Conservation (phyloP, 768 basidiomycete genomes). For the Crepidotus variabilis region DNA sequence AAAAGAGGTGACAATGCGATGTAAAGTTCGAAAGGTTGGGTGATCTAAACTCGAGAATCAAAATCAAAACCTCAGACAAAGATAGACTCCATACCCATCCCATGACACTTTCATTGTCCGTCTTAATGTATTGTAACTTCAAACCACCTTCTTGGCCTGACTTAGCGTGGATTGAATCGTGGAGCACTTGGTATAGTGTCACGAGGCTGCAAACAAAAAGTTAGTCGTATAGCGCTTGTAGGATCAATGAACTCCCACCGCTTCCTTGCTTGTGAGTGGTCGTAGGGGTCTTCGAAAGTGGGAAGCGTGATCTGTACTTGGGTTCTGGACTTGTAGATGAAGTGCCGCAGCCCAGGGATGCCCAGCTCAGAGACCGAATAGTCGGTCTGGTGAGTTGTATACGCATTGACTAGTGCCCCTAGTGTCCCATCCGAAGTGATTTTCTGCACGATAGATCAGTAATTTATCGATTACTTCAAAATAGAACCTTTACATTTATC, state of each 20-base stretch:
- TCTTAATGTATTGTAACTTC: conserved; percentile 84
- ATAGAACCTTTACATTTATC: conserved; percentile 40
- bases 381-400: conserved; percentile 46
- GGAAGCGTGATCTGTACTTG: conserved; percentile 90
- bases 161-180: conserved; percentile 88
- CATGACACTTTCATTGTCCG: conserved; percentile 84
- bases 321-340: conserved; percentile 87
- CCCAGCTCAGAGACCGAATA: conserved; percentile 72
- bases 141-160: conserved; percentile 78
- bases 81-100: conserved; percentile 73
- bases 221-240: background rate
- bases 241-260: conserved; percentile 37
- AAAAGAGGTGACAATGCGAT: conserved; percentile 75
- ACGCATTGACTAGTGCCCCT: conserved; percentile 45
- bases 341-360: conserved; percentile 91
- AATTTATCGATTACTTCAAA: background rate
- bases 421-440: conserved; percentile 57
- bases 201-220: conserved; percentile 50
- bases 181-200: conserved; percentile 83
- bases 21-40: conserved; percentile 91
- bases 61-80: too few species aligned
- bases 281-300: conserved; percentile 83
- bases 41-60: conserved; percentile 55
- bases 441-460: conserved; percentile 40
- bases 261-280: conserved; percentile 50